phyloP scores from a whole-genome alignment of 805 yeast genomes.

The Candida pseudoglaebosa region DNA sequence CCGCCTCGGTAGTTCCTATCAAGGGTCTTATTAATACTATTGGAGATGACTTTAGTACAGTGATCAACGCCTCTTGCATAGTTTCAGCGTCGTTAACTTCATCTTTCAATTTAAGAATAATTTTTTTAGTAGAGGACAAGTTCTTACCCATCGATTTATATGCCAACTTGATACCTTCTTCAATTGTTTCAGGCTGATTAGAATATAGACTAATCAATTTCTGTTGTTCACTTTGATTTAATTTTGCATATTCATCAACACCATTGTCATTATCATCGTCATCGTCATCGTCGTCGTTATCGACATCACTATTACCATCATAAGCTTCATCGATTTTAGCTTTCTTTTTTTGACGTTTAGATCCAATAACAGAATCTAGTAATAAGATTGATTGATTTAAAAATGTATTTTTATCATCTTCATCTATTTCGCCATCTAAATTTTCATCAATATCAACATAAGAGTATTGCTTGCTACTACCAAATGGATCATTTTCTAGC shows the following conservation, averaged over 20 bases:
- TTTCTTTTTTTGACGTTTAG: constrained; percentile 2
- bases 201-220: constrained; percentile 68
- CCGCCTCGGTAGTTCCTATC: constrained; percentile 90
- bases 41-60: constrained; percentile 75
- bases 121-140: constrained; percentile 59
- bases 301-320: too few species aligned
- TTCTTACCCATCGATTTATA: constrained; percentile 69
- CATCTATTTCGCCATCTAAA: constrained; percentile 14
- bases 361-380: constrained; percentile 12
- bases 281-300: constrained; percentile 11
- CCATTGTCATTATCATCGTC: constrained; percentile 14
- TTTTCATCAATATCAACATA: constrained; percentile 29
- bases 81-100: constrained; percentile 63
- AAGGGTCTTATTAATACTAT: constrained; percentile 76
- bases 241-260: constrained; percentile 24
- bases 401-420: constrained; percentile 9
- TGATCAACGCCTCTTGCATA: constrained; percentile 62
- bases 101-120: constrained; percentile 54
- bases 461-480: constrained; percentile 24
- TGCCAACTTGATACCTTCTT: constrained; percentile 74
- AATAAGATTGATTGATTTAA: constrained; percentile 22
- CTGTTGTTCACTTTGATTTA: constrained; percentile 14
- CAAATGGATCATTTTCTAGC: constrained; percentile 17
- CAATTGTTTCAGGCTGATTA: constrained; percentile 70
- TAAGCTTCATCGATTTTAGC: constrained; percentile 12